A percentile compares a stretch with the other conserved stretches of the same genome.
These are phyloP conservation scores for Xylariales sp. DNA, from an alignment of 2,329 filamentous ascomycete species.

Conservation along the genomic window DNA sequence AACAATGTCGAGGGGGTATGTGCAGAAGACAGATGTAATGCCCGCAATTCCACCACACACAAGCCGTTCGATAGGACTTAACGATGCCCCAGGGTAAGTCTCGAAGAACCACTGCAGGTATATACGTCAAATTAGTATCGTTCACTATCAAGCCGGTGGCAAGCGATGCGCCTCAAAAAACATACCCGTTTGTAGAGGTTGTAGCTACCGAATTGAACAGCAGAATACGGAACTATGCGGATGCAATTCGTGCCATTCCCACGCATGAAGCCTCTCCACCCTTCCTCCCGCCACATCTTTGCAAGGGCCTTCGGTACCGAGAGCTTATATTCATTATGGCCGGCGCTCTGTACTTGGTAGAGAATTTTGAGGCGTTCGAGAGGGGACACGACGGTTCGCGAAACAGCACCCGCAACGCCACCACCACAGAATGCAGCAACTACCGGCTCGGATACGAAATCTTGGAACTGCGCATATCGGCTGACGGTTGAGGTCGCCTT, in stretches of 20 bases:
- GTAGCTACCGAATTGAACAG: constrained; percentile 97
- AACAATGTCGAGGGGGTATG: constrained; percentile 96
- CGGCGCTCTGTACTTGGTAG: constrained; percentile 91
- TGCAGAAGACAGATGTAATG: constrained; percentile 91
- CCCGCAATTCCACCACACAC: constrained; percentile 89
- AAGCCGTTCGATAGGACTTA: constrained; percentile 71
- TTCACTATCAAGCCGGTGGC: background rate
- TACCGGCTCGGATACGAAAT: constrained; percentile 72
- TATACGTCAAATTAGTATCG: background rate
- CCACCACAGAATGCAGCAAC: constrained; percentile 90
- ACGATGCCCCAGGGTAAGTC: constrained; percentile 64
- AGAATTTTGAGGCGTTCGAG: constrained; percentile 95
- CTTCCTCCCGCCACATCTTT: constrained; percentile 97
- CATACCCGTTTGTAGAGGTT: constrained; percentile 89
- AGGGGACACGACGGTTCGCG: constrained; percentile 92
- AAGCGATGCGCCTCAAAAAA: background rate
- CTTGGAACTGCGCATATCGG: constrained; percentile 31
- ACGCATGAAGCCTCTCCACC: constrained; percentile 95
- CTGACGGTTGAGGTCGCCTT: constrained; percentile 24
- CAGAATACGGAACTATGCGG: constrained; percentile 95
- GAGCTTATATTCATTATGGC: constrained; percentile 88
- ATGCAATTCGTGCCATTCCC: constrained; percentile 99
- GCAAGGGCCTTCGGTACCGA: constrained; percentile 81
- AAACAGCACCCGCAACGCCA: constrained; percentile 93
- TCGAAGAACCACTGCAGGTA: constrained; percentile 69